Base-by-base conservation (phyloP, 768 basidiomycete species). In the Leccinum ochraceum region DNA sequence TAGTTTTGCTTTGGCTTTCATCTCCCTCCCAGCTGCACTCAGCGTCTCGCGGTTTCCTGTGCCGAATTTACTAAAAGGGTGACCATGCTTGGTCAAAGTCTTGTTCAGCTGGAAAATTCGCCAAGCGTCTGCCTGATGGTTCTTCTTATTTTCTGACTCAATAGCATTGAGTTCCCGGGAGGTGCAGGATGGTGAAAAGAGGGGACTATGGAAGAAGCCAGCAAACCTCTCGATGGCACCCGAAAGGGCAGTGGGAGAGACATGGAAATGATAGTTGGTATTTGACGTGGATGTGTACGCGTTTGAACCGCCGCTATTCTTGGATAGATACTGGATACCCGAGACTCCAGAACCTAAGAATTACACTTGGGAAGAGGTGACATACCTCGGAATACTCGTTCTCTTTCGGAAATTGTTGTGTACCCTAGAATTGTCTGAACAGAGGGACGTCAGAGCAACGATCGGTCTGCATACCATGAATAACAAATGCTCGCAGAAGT, bases 81-180 rank as follows among this genome's bases (percentile, higher is more conserved):
- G 94, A 6, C 87, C 90, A 2, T 79, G 78, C 66, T 85, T 86
- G 59, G 86, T 88, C 53, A 96, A 84, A 66, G 89, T 82, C 74
- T 98, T 98, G 75, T 91, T 92, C 26, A 98, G 76, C 73, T 99
- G 96, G 75, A 91, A 98, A 59, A 95, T 86, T n/a, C 96, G 86
- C 91, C 94, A 95, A 69, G 88, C 78, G 70, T 98, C 94, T 3
- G 81, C 78, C 71, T 96, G 95, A 52, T 91, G 85, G 71, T 98
- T 99, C 79, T 97, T 96, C 78, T 94, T 93, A 80, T 98, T 89
- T 73, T 99, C 97, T 0, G 94, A 96, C 72, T 99, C 90, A 46
- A 99, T 95, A 1, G 97, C 96, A 66, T 94, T 94, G 63, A 97
- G 81, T 76, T 99, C 96, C 34, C 94, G 86, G 28, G 85, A 81